Base-by-base conservation (phyloP, 257 asterid genomes). In the Fraxinus americana region DNA sequence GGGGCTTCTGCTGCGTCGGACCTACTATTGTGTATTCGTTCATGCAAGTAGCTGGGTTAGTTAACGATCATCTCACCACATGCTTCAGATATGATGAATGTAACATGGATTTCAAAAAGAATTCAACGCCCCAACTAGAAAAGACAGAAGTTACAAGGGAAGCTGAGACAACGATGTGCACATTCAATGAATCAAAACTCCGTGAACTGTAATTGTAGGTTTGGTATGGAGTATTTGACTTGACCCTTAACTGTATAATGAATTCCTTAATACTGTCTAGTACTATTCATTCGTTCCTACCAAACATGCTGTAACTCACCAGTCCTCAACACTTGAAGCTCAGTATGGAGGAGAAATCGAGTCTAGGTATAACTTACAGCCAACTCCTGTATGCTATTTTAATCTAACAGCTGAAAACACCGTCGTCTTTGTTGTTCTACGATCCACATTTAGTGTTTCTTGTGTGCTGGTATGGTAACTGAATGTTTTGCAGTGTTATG, bases 31-130 rank as follows among this genome's bases (percentile, higher is more conserved):
- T 92, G 77, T 90, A 91, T 82, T 90, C 96, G 8, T 92, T 92
- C 68, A 92, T 94, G 97, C 97, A 94, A 80, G 95, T 82, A 27
- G 83, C 95, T 4, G 97, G 96, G 54, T 54, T 92, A 81, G 95
- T 86, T 73, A 90, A 89, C 75, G 92, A 88, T 80, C 97, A 94
- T 74, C 94, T 91, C 25, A 69, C 77, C 17, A 83, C 90, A 12
- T 92, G 97, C 88, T 92, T 87, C 82, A 87, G 97, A 86, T 85
- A 85, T 94, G 84, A 74, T 10, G 86, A 79, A 82, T 88, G 90
- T 78, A 79, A 65, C 81, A 75, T 19, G 12, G 48, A 48, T 79
- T 67, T 69, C 72, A 75, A 76, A 57, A 78, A 70, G 73, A 67
- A 74, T 54, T 73, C 79, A 27, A 78, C 77, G 25, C 67, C 68